These are phyloP conservation scores for Fusarium sp. DNA, from an alignment of 2,329 filamentous ascomycete genomes.

Conservation along the genomic window DNA sequence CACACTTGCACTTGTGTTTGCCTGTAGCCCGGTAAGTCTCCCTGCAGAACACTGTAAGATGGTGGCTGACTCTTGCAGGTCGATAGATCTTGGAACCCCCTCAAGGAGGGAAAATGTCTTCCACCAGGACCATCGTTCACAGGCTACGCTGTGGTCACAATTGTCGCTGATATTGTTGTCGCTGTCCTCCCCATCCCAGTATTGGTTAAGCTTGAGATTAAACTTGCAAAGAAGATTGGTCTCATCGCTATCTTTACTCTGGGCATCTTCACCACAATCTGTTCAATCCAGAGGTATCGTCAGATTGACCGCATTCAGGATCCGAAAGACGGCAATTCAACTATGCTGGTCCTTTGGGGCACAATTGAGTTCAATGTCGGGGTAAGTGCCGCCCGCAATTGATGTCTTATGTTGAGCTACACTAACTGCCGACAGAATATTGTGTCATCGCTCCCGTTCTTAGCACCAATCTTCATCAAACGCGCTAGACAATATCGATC, in stretches of 20 bases:
- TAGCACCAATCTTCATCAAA: slow-evolving; percentile 56
- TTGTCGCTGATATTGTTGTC: slow-evolving; percentile 62
- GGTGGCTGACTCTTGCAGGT: background rate
- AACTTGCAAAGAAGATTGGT: slow-evolving; percentile 60
- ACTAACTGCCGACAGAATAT: slow-evolving; percentile 52
- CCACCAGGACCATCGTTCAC: slow-evolving; percentile 61
- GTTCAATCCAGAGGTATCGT: slow-evolving; percentile 63
- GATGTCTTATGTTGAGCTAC: background rate
- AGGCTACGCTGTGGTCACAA: slow-evolving; percentile 62
- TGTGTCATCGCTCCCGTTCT: slow-evolving; percentile 59
- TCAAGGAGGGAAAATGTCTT: slow-evolving; percentile 56
- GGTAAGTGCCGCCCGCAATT: slow-evolving; percentile 49
- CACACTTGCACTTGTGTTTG: slow-evolving; percentile 60
- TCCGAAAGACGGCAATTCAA: slow-evolving; percentile 63
- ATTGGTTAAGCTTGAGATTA: slow-evolving; percentile 61
- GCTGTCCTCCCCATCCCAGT: slow-evolving; percentile 63
- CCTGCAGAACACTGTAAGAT: rapidly evolving
- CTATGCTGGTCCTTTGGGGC: slow-evolving; percentile 67
- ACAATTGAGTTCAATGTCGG: slow-evolving; percentile 68
- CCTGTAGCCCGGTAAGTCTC: slow-evolving; percentile 59
- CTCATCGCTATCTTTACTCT: slow-evolving; percentile 64
- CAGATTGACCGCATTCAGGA: slow-evolving; percentile 62
- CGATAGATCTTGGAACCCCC: background rate
- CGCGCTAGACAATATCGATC: slow-evolving; percentile 57
- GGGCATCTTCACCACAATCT: slow-evolving; percentile 66